Base-by-base conservation (phyloP, 108 stramenopile species). In the Nitzschia sp. region DNA sequence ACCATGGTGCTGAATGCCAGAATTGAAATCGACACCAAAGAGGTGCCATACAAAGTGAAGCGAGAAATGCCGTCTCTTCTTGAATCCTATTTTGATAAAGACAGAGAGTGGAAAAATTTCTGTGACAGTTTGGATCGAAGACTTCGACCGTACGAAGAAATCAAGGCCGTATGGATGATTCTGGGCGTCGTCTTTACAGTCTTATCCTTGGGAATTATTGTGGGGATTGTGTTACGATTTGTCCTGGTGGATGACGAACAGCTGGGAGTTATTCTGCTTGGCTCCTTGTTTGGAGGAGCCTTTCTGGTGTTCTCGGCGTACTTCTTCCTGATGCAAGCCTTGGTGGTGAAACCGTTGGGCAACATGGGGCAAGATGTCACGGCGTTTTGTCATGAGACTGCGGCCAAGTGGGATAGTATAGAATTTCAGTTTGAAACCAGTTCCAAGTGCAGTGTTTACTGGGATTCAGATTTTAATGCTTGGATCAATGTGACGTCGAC, bases 391-490 rank as follows among this genome's bases (percentile, higher is more conserved):
- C 26, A 58, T n/a, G 25, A 30, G n/a, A 59, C 47, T 31, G 24
- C 57, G 3, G 38, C 23, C 45, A 70, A 70, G 58, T 58, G 68
- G 58, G 68, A 70, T 15, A 28, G 24, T 18, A 58, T 70, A 8
- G 30, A 70, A 0, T 70, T 70, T 59, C 56, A 59, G 8, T 70
- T 59, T 58, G 27, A 70, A 48, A 9, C 33, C 2, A 59, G 56
- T 38, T 23, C n/a, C 54, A 70, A 59, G 36, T 70, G 57, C 36
- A 25, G 33, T 17, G 26, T 70, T 2, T 70, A 48, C 47, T 70
- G 68, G 68, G 58, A 70, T 23, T 51, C 68, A 3, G 68, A 70
- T 31, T 59, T 70, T 24, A 18, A 70, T 5, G 68, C 58, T 23
- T 70, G 68, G 68, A 70, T 70, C 58, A 47, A 46, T 47, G 68